These are phyloP conservation scores for Kodamaea neixiangensis DNA, from an alignment of 805 yeast genomes.

Conservation along the genomic window DNA sequence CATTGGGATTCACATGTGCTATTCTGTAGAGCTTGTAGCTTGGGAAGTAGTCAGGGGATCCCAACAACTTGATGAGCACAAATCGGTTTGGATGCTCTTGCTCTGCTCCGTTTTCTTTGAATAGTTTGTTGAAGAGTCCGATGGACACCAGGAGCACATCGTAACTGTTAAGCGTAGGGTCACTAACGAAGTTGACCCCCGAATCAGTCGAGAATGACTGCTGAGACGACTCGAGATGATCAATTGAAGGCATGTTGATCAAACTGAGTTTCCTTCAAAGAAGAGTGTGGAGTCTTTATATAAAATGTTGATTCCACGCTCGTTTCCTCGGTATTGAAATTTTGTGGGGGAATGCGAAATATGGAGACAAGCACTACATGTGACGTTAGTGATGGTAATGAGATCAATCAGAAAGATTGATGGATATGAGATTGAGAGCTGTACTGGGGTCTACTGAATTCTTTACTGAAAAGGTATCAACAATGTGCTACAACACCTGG, in stretches of 20 bases:
- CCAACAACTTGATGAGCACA: slow-evolving; percentile 39
- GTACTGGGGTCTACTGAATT: too few species aligned
- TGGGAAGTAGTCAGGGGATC: slow-evolving; percentile 39
- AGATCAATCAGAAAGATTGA: too few species aligned
- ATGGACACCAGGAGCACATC: slow-evolving; percentile 35
- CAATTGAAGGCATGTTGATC: slow-evolving; percentile 19
- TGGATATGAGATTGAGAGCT: not conserved
- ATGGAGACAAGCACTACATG: not conserved
- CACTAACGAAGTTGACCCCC: slow-evolving; percentile 33
- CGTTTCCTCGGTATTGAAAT: not conserved
- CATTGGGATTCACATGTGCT: slow-evolving; percentile 27
- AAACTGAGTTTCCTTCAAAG: not conserved
- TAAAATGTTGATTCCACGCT: not conserved
- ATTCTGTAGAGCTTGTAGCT: slow-evolving; percentile 39
- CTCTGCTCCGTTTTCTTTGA: slow-evolving; percentile 21
- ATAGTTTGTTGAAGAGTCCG: slow-evolving; percentile 35
- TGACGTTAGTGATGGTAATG: too few species aligned
- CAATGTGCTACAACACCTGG: too few species aligned
- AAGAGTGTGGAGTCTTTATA: not conserved
- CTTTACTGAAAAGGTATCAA: too few species aligned
- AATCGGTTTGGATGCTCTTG: slow-evolving; percentile 16
- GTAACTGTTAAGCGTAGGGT: slow-evolving; percentile 24
- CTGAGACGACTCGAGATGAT: not conserved
- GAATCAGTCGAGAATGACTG: slow-evolving; percentile 29
- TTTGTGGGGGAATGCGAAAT: not conserved